Conservation (phyloP, 306 rosid genomes). For the Quercus glauca region DNA sequence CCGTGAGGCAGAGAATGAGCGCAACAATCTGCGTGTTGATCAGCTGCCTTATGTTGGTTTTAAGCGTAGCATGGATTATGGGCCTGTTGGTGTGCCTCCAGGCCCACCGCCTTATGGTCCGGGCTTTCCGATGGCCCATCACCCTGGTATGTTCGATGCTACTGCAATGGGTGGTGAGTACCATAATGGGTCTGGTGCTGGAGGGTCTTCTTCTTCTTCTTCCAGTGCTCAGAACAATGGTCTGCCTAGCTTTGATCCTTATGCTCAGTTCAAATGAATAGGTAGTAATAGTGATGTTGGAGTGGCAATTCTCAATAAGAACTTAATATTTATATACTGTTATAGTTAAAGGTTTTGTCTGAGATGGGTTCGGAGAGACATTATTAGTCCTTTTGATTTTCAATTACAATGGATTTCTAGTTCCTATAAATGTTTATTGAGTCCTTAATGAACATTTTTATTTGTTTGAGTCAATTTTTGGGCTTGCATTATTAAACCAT, state of each 20-base stretch:
- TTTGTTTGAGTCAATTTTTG: too few species aligned
- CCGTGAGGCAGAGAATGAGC: conserved; percentile 46
- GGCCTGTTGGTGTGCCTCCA: not conserved
- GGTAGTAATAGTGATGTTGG: not conserved
- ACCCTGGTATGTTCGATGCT: conserved; percentile 19
- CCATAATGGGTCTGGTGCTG: conserved; percentile 12
- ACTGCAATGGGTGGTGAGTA: conserved; percentile 9
- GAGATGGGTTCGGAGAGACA: not conserved
- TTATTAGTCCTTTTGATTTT: not conserved
- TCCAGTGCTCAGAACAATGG: not conserved
- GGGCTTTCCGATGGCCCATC: conserved; percentile 14
- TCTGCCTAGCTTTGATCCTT: conserved; percentile 17
- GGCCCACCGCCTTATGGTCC: conserved; percentile 19
- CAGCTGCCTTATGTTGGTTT: not conserved
- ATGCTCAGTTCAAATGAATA: conserved; percentile 13
- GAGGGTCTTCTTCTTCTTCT: not conserved
- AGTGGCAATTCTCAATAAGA: too few species aligned
- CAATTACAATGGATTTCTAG: not conserved
- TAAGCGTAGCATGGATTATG: conserved; percentile 22
- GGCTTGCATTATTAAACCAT: too few species aligned
- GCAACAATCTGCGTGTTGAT: not conserved
- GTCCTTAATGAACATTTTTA: not conserved
- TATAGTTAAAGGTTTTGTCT: not conserved
- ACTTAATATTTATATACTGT: not conserved
- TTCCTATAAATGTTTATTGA: not conserved